Conservation (phyloP, 345 rosid genomes). For the Noccaea bulbosa region DNA sequence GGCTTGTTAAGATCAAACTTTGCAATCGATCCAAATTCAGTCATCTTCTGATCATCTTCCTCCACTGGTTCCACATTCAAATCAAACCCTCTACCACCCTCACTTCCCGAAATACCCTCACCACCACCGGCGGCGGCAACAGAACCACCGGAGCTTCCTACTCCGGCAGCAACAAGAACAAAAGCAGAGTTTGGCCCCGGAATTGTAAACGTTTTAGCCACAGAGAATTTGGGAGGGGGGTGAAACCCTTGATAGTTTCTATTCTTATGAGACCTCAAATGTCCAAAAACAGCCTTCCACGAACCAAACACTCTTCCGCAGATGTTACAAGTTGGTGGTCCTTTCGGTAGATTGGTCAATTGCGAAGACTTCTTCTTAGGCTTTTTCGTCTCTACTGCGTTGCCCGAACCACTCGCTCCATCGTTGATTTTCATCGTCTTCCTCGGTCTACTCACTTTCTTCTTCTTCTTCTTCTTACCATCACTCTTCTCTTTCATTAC, state of each 20-base stretch:
- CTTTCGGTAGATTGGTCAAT: conserved; percentile 20
- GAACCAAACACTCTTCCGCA: conserved; percentile 38
- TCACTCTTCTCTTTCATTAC: conserved; percentile 19
- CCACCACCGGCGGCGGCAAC: not conserved
- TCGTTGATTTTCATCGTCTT: not conserved
- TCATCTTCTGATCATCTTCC: not conserved
- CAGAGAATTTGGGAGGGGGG: conserved; percentile 45
- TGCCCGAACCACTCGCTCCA: not conserved
- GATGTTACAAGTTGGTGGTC: conserved; percentile 34
- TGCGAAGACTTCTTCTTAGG: conserved; percentile 11
- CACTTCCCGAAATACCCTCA: not conserved
- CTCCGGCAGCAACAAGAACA: not conserved
- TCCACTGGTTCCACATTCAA: conserved; percentile 10
- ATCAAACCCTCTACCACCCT: conserved; percentile 8
- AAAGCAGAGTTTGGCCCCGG: conserved; percentile 20
- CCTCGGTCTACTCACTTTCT: not conserved
- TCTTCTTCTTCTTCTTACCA: conserved; percentile 2
- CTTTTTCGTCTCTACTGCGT: not conserved
- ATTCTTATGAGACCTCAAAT: conserved; percentile 42
- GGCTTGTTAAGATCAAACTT: conserved; percentile 39
- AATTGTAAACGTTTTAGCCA: not conserved
- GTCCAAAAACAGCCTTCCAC: conserved; percentile 51
- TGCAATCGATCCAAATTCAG: not conserved
- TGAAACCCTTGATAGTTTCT: conserved; percentile 22
- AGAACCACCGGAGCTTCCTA: conserved; percentile 2